phyloP scores from a whole-genome alignment of 495 filamentous ascomycete species.

The Hypoxylon intermedium region DNA sequence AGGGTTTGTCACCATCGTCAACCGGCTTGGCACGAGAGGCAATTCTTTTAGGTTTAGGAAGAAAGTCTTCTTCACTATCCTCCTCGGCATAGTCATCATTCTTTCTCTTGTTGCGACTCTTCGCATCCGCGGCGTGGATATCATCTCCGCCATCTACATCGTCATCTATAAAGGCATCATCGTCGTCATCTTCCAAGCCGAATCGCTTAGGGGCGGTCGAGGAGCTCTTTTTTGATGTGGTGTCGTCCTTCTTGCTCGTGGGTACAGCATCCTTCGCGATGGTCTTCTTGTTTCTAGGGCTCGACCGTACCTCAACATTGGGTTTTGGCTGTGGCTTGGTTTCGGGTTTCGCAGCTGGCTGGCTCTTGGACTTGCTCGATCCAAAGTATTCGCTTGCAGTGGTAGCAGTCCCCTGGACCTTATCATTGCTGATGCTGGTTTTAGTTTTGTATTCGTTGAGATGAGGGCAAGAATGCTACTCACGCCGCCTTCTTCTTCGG shows the following conservation, averaged over 20 bases:
- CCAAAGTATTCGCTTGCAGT: slow-evolving; percentile 58
- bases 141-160: slow-evolving; percentile 74
- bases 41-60: slow-evolving; percentile 56
- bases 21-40: slow-evolving; percentile 50
- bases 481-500: slow-evolving; percentile 54
- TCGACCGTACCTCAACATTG: slow-evolving; percentile 47
- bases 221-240: slow-evolving; percentile 43
- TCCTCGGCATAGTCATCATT: slow-evolving; percentile 74
- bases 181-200: slow-evolving; percentile 52
- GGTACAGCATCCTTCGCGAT: slow-evolving; percentile 28
- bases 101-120: slow-evolving; percentile 61
- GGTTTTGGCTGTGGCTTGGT: slow-evolving; percentile 41
- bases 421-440: slow-evolving; percentile 32
- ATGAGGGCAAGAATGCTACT: slow-evolving; percentile 20
- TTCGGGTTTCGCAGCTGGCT: slow-evolving; percentile 44
- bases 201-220: slow-evolving; percentile 41
- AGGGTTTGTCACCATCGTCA: slow-evolving; percentile 48
- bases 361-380: slow-evolving; percentile 51
- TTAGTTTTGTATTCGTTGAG: background rate
- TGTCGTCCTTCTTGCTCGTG: slow-evolving; percentile 33
- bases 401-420: slow-evolving; percentile 53
- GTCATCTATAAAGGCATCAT: slow-evolving; percentile 63
- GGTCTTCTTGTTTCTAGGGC: slow-evolving; percentile 50
- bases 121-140: slow-evolving; percentile 72
- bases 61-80: slow-evolving; percentile 64